Conservation (phyloP, 2,329 filamentous ascomycete species). For the Thielaviopsis ethacetica region DNA sequence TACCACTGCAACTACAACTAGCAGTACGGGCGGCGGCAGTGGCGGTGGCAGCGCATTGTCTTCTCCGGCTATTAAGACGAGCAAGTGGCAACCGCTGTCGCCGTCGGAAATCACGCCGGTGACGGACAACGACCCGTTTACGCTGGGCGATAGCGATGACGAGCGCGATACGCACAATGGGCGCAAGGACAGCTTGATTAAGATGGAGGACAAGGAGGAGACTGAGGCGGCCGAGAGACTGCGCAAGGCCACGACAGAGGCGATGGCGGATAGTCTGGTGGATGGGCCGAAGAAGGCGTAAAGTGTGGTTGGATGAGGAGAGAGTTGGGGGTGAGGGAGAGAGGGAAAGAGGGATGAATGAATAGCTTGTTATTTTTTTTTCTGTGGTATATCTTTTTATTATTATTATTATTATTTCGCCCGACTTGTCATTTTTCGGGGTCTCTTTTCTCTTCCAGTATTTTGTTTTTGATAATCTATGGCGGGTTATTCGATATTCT, state of each 20-base stretch:
- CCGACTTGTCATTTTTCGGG: no score
- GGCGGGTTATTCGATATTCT: no score
- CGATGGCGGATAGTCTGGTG: constrained; percentile 40
- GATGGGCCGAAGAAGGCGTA: constrained; percentile 20
- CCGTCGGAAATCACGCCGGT: constrained; percentile 40
- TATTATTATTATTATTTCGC: no score
- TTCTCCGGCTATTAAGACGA: constrained; percentile 45
- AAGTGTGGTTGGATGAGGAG: background rate
- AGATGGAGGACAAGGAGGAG: constrained; percentile 38
- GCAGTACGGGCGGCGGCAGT: background rate
- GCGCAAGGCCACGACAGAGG: constrained; percentile 48
- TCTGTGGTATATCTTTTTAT: background rate
- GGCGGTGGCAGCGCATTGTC: constrained; percentile 12
- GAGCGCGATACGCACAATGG: constrained; percentile 45
- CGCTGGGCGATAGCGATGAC: constrained; percentile 86
- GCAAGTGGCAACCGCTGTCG: constrained; percentile 95
- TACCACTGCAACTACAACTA: background rate
- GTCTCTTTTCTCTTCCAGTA: no score
- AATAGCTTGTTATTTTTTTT: background rate
- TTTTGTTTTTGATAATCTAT: no score
- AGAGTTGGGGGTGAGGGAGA: no score
- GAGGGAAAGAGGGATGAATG: background rate
- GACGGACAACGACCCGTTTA: constrained; percentile 83
- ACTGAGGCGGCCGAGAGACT: constrained; percentile 42
- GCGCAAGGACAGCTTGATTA: constrained; percentile 20